These are phyloP conservation scores for Solanum corneliomulleri DNA, from an alignment of 257 asterid species.

Conservation along the genomic window DNA sequence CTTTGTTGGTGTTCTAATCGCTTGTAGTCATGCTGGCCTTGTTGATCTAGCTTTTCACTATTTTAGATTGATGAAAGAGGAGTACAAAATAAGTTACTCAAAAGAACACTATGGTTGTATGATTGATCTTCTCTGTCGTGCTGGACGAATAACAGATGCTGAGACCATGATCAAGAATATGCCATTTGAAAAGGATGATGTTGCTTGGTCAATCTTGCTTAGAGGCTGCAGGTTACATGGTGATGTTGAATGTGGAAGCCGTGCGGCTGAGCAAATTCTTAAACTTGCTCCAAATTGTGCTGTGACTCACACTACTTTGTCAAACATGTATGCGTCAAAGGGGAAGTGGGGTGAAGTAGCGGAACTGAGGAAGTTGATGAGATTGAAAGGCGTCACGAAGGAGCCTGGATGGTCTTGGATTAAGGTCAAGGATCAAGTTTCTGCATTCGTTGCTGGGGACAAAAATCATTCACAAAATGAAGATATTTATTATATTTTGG, in stretches of 20 bases:
- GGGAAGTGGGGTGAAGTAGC: constrained; percentile 83
- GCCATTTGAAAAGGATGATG: constrained; percentile 69
- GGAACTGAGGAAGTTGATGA: constrained; percentile 66
- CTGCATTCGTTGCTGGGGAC: constrained; percentile 62
- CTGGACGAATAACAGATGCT: constrained; percentile 67
- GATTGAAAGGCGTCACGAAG: constrained; percentile 63
- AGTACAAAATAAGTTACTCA: constrained; percentile 40
- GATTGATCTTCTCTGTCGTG: constrained; percentile 87
- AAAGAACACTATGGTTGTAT: constrained; percentile 91
- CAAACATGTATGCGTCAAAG: constrained; percentile 64
- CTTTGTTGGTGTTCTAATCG: constrained; percentile 73
- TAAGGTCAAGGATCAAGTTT: constrained; percentile 48
- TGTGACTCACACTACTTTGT: constrained; percentile 62
- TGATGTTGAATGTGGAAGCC: constrained; percentile 41
- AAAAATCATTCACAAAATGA: constrained; percentile 38
- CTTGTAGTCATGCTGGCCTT: constrained; percentile 78
- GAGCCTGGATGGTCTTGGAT: constrained; percentile 97
- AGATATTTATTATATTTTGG: constrained; percentile 42
- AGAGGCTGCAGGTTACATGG: constrained; percentile 72
- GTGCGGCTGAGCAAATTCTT: constrained; percentile 59
- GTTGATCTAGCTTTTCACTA: constrained; percentile 62
- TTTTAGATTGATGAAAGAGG: constrained; percentile 49
- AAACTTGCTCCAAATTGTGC: constrained; percentile 66
- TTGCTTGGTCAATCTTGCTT: constrained; percentile 76
- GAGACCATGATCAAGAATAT: constrained; percentile 62